Conservation (phyloP, 441 rosid genomes). For the Eutrema salsugineum region DNA sequence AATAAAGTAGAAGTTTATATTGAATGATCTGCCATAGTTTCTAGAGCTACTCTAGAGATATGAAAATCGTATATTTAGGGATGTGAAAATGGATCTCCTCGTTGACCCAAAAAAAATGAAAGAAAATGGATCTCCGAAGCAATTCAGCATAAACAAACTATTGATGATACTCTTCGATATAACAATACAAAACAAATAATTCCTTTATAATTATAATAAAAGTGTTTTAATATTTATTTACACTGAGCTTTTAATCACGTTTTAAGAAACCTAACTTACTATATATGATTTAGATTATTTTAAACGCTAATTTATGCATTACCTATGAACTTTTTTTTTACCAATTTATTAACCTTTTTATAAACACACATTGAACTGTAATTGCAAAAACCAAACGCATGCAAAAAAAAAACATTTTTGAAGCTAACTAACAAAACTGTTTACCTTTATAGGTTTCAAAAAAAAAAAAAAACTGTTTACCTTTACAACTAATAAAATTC, state of each 20-base stretch:
- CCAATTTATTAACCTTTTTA: too few species aligned
- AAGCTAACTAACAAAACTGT: too few species aligned
- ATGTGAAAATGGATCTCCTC: slow-evolving; percentile 15
- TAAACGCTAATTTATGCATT: too few species aligned
- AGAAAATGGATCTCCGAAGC: not conserved
- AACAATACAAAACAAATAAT: not conserved
- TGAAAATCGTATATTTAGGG: slow-evolving; percentile 21
- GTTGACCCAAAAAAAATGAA: not conserved
- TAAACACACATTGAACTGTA: too few species aligned
- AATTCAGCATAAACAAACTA: not conserved
- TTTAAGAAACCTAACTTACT: not conserved
- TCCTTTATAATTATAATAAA: not conserved
- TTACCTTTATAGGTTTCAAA: too few species aligned
- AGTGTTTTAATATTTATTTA: not conserved
- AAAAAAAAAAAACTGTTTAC: too few species aligned
- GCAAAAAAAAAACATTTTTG: too few species aligned
- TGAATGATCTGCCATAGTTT: slow-evolving; percentile 3
- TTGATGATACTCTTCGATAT: not conserved
- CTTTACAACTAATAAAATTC: too few species aligned
- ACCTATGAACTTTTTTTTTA: too few species aligned
- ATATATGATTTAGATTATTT: too few species aligned
- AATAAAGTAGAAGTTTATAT: not conserved
- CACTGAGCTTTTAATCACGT: not conserved
- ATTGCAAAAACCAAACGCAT: too few species aligned
- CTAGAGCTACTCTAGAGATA: not conserved